phyloP scores from a whole-genome alignment of 2,329 filamentous ascomycete genomes.

The Sarocladiaceae sp. region DNA sequence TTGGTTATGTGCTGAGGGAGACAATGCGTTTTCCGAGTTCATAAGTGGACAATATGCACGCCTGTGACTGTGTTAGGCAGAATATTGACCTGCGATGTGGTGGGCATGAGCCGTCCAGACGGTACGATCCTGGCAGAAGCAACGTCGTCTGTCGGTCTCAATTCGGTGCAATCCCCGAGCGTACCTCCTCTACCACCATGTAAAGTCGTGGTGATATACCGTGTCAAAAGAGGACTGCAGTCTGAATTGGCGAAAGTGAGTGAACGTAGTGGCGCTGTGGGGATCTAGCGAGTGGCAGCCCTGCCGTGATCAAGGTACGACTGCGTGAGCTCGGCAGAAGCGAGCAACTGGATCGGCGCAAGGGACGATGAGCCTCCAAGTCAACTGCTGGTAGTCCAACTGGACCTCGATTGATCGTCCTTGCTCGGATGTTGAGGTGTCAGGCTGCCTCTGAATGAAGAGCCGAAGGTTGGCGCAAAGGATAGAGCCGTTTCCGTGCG shows the following conservation, averaged over 20 bases:
- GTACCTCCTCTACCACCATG: background rate
- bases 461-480: background rate
- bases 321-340: too few relatives aligned
- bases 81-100: background rate
- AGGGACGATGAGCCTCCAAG: too few relatives aligned
- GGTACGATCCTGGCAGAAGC: background rate
- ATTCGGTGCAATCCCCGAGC: background rate
- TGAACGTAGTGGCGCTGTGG: background rate
- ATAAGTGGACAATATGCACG: background rate
- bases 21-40: background rate
- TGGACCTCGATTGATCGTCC: background rate
- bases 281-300: too few relatives aligned
- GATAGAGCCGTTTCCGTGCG: background rate
- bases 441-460: background rate
- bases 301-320: too few relatives aligned
- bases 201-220: background rate
- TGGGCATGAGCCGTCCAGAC: background rate
- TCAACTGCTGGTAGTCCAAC: too few relatives aligned
- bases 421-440: too few relatives aligned
- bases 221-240: background rate
- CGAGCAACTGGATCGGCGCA: too few relatives aligned
- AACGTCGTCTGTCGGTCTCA: background rate
- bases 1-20: slow-evolving; percentile 1
- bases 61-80: background rate
- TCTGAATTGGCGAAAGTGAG: background rate